Evolutionary conservation across 148 eudicot species (phyloP).

Genomic region (Camellia sinensis): DNA sequence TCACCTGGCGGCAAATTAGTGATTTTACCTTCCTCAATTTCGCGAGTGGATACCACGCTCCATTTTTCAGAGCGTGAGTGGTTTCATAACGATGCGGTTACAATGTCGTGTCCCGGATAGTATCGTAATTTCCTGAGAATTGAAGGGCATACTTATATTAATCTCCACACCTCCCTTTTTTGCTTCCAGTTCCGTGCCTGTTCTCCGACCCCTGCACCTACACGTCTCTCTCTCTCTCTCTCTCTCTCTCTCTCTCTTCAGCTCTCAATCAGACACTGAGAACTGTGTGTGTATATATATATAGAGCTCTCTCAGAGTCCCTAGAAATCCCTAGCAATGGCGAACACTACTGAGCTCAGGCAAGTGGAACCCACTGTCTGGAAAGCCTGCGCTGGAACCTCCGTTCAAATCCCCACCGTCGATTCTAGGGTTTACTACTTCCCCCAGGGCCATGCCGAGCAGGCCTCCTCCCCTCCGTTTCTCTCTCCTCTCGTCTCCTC

Average conservation of each 20-base stretch:
- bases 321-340: not conserved
- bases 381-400: constrained; percentile 58
- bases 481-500: constrained; percentile 13
- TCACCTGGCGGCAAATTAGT: no score
- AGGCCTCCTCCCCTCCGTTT: constrained; percentile 22
- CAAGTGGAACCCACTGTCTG: constrained; percentile 33
- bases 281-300: not conserved
- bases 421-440: constrained; percentile 65
- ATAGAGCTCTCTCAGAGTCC: not conserved
- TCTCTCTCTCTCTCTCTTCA: not conserved
- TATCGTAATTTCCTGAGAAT: not conserved
- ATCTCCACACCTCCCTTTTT: no score
- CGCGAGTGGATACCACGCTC: no score
- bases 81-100: not conserved
- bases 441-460: constrained; percentile 80
- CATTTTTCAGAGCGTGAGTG: no score
- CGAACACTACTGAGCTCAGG: not conserved
- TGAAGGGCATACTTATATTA: not conserved
- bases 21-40: no score
- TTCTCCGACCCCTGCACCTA: constrained; percentile 8
- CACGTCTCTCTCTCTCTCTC: not conserved
- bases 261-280: not conserved
- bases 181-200: not conserved
- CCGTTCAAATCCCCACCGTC: constrained; percentile 33
- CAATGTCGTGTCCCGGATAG: no score